Base-by-base conservation (phyloP, 495 filamentous ascomycete genomes). In the Daldinia childiae region DNA sequence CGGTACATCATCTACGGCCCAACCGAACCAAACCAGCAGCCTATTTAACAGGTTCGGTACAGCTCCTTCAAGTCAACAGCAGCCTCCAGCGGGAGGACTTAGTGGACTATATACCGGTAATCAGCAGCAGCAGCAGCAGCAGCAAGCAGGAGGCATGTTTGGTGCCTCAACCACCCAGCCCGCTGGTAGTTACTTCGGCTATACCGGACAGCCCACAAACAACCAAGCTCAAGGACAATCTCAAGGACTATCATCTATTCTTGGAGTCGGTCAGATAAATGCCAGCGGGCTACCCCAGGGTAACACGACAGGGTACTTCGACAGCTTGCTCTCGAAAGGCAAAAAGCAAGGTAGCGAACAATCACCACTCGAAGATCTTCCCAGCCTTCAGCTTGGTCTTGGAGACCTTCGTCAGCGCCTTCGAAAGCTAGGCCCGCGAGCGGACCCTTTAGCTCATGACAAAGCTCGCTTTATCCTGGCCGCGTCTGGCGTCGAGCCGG, bases 391-490 rank as follows among this genome's bases (percentile, higher is more conserved):
- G 78, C 84, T 97, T 45, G 93, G 94, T 6, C 82, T 98, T 15
- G 91, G 91, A 68, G 93, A 97, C 79, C 91, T 98, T 69, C 89
- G 93, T 55, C 89, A 93, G 72, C 91, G 91, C 68, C 91, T 95
- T 39, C 88, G 89, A 76, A 90, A 93, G 77, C 83, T 98, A 17
- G 92, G 91, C 32, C 81, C 86, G 71, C 74, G 82, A 76, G 74
- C 82, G 75, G 80, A 79, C 48, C 77, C 83, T 7, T 67, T 83
- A 11, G 86, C 89, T 66, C 63, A 76, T 43, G 90, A 87, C 61
- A 93, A 89, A 76, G 92, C 92, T 58, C 93, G 94, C 70, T 96
- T 94, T 80, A 86, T 98, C 48, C 90, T 98, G 38, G 92, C 93
- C 36, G 93, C 91, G 15, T 97, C 93, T n/a, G 93, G 94, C 11